phyloP scores from a whole-genome alignment of 306 rosid genomes.

The Ormosia semicastrata region DNA sequence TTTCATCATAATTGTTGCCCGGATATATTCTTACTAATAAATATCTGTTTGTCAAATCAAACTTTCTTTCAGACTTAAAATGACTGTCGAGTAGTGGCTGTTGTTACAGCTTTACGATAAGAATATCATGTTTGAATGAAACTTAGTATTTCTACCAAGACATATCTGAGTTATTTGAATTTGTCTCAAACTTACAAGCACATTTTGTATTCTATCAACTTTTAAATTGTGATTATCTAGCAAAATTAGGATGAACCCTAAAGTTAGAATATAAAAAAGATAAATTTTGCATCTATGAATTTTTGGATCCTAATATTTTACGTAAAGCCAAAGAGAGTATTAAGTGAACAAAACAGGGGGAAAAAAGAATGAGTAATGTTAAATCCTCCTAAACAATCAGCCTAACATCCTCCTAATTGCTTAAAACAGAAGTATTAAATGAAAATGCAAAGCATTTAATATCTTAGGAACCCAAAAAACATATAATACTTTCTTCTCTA shows the following conservation, averaged over 20 bases:
- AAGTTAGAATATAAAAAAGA: not conserved
- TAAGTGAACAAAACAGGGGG: not conserved
- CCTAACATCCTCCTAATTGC: not conserved
- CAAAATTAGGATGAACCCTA: not conserved
- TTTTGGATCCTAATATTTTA: not conserved
- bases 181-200: not conserved
- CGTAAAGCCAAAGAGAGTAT: not conserved
- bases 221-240: not conserved
- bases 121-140: not conserved
- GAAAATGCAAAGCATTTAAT: not conserved
- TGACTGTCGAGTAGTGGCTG: not conserved
- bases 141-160: slow-evolving; percentile 3
- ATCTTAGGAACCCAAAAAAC: not conserved
- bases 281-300: not conserved
- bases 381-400: not conserved
- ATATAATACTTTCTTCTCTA: not conserved
- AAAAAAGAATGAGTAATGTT: not conserved
- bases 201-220: not conserved
- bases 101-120: not conserved
- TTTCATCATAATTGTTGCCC: not conserved
- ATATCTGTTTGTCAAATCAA: not conserved
- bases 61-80: not conserved
- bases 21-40: not conserved
- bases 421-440: not conserved
- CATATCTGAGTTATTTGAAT: slow-evolving; percentile 6